phyloP scores from a whole-genome alignment of 2,329 filamentous ascomycete genomes.

The Epichloe amarillans region DNA sequence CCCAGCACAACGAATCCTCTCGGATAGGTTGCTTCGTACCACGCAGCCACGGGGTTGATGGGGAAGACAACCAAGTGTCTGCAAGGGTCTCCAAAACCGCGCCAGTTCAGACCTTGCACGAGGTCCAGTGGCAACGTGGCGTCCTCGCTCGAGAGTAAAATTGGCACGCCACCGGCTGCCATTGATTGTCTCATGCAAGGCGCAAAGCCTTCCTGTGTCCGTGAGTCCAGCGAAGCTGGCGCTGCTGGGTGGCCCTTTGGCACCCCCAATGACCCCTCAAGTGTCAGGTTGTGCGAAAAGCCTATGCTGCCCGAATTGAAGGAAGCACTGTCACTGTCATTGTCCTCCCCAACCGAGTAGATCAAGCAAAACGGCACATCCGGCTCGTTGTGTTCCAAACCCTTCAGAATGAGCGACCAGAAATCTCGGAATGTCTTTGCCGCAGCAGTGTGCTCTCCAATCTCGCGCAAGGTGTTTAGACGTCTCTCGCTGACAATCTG shows the following conservation, averaged over 20 bases:
- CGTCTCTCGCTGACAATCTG: slow-evolving; percentile 63
- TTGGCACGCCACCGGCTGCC: slow-evolving; percentile 19
- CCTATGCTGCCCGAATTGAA: slow-evolving; percentile 52
- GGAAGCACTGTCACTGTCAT: slow-evolving; percentile 27
- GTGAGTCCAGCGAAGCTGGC: slow-evolving; percentile 23
- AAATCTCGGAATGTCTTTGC: slow-evolving; percentile 61
- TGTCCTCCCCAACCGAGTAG: slow-evolving; percentile 33
- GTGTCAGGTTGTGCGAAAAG: slow-evolving; percentile 43
- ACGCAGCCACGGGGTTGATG: slow-evolving; percentile 27
- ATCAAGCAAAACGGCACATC: slow-evolving; percentile 38
- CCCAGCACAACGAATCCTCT: slow-evolving; percentile 58
- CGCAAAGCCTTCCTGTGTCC: slow-evolving; percentile 24
- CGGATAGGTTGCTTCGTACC: slow-evolving; percentile 6
- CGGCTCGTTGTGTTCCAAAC: slow-evolving; percentile 56
- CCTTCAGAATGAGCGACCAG: slow-evolving; percentile 55
- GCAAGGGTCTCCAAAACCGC: slow-evolving; percentile 52
- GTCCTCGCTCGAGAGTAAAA: slow-evolving; percentile 28
- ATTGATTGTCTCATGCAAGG: slow-evolving; percentile 27
- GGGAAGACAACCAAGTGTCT: slow-evolving; percentile 55
- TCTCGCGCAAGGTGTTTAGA: slow-evolving; percentile 63
- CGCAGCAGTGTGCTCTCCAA: slow-evolving; percentile 58
- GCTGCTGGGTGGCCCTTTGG: slow-evolving; percentile 29
- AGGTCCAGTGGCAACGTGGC: slow-evolving; percentile 44
- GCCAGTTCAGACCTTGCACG: slow-evolving; percentile 44
- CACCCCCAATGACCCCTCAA: slow-evolving; percentile 33